Conservation (phyloP, 2,329 filamentous ascomycete genomes). For the Cladorrhinum sp. region DNA sequence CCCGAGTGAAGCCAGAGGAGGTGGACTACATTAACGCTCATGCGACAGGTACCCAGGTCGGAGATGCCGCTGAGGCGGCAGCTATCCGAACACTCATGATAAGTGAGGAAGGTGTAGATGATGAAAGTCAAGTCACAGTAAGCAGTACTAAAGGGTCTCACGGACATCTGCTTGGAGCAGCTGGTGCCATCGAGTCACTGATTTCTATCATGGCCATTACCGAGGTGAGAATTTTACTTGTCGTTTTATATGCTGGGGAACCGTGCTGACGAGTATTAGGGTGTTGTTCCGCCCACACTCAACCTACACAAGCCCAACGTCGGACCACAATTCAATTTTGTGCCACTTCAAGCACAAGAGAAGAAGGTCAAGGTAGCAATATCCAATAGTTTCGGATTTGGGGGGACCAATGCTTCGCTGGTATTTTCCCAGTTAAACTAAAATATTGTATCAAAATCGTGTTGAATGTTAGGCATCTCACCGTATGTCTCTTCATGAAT, state of each 20-base stretch:
- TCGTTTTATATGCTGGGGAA: too few relatives aligned
- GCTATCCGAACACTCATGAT: constrained; percentile 78
- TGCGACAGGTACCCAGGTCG: constrained; percentile 81
- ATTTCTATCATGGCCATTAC: constrained; percentile 77
- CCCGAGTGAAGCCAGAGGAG: constrained; percentile 61
- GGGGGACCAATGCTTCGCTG: constrained; percentile 88
- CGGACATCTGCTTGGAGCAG: constrained; percentile 86
- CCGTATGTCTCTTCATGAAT: too few relatives aligned
- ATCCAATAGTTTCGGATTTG: constrained; percentile 97
- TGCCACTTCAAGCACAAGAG: constrained; percentile 68
- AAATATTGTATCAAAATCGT: too few relatives aligned
- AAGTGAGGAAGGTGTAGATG: constrained; percentile 63
- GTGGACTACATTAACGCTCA: constrained; percentile 96
- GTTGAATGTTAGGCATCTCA: not conserved
- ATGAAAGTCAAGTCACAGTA: constrained; percentile 67
- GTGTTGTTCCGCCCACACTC: constrained; percentile 77
- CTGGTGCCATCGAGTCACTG: constrained; percentile 85
- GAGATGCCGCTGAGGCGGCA: constrained; percentile 81
- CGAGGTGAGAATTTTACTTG: constrained; percentile 53
- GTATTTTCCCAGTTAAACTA: constrained; percentile 61
- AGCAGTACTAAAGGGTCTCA: constrained; percentile 94
- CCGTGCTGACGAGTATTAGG: constrained; percentile 46
- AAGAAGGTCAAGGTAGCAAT: constrained; percentile 70
- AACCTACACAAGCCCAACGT: constrained; percentile 69
- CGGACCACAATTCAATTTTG: constrained; percentile 79